Evolutionary conservation across 2,329 filamentous ascomycete species (phyloP).

Genomic region (Aspergillus latus): DNA sequence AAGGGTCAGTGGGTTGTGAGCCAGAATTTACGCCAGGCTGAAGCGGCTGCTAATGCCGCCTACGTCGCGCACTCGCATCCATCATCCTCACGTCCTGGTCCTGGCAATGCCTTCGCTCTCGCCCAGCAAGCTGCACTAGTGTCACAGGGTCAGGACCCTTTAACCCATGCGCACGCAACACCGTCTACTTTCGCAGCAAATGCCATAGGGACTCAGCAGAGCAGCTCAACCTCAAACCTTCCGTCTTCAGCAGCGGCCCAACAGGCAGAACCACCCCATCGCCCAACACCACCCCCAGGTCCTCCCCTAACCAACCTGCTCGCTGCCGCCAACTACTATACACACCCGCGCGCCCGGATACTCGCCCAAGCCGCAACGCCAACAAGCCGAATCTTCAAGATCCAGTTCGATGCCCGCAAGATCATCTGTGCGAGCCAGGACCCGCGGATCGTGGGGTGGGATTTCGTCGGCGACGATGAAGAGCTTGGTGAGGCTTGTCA

Average conservation of each 20-base stretch:
- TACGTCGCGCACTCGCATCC: conserved; percentile 14
- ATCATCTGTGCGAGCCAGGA: conserved; percentile 96
- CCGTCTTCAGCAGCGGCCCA: conserved; percentile 20
- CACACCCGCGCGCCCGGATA: not conserved
- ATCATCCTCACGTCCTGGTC: not conserved
- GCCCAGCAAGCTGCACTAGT: conserved; percentile 15
- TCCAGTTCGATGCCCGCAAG: conserved; percentile 90
- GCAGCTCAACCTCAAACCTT: not conserved
- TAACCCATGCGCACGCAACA: conserved; percentile 15
- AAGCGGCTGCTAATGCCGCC: conserved; percentile 45
- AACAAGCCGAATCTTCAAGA: conserved; percentile 78
- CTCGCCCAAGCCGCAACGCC: conserved; percentile 20
- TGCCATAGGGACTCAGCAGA: not conserved
- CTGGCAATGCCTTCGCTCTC: conserved; percentile 16
- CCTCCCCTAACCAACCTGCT: not conserved
- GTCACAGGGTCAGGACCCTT: not conserved
- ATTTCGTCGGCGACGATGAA: conserved; percentile 85
- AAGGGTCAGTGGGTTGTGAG: conserved; percentile 81
- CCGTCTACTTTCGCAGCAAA: conserved; percentile 4
- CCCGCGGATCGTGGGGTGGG: conserved; percentile 91
- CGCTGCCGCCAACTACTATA: not conserved
- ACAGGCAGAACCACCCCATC: conserved; percentile 32
- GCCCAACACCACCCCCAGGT: conserved; percentile 17
- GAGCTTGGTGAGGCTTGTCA: conserved; percentile 74
- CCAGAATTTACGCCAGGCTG: conserved; percentile 68